phyloP scores from a whole-genome alignment of 805 yeast genomes.

The Komagataella kurtzmanii region DNA sequence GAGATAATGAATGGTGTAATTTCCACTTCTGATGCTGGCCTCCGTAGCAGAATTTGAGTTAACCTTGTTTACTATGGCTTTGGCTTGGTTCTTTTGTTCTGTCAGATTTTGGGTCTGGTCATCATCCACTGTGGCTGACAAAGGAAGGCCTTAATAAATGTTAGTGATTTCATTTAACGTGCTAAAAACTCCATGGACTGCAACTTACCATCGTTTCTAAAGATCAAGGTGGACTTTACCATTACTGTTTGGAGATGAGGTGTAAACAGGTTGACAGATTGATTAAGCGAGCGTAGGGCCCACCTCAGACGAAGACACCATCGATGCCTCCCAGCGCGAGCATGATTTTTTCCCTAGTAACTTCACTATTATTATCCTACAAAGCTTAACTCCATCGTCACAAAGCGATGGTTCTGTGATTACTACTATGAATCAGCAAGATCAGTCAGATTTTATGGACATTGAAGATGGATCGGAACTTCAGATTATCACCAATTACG shows the following conservation, averaged over 20 bases:
- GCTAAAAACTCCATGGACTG: background rate
- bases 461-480: background rate
- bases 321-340: background rate
- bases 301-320: background rate
- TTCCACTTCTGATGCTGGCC: slow-evolving; percentile 73
- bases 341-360: too few species aligned
- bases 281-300: background rate
- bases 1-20: slow-evolving; percentile 62
- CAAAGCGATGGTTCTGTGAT: background rate
- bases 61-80: slow-evolving; percentile 60
- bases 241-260: slow-evolving; percentile 14
- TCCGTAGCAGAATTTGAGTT: slow-evolving; percentile 70
- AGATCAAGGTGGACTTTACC: slow-evolving; percentile 58
- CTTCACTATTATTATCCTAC: background rate
- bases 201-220: slow-evolving; percentile 47
- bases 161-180: background rate
- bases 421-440: background rate
- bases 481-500: background rate
- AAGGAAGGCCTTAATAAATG: slow-evolving; percentile 51
- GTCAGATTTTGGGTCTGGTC: slow-evolving; percentile 44
- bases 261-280: background rate
- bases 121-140: slow-evolving; percentile 84
- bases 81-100: slow-evolving; percentile 78
- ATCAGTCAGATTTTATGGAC: background rate
- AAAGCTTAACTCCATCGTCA: background rate